Evolutionary conservation across 257 asterid genomes (phyloP), one percentile per base, ranked within the genome.

Genomic region (Dorcoceras hygrometricum): DNA sequence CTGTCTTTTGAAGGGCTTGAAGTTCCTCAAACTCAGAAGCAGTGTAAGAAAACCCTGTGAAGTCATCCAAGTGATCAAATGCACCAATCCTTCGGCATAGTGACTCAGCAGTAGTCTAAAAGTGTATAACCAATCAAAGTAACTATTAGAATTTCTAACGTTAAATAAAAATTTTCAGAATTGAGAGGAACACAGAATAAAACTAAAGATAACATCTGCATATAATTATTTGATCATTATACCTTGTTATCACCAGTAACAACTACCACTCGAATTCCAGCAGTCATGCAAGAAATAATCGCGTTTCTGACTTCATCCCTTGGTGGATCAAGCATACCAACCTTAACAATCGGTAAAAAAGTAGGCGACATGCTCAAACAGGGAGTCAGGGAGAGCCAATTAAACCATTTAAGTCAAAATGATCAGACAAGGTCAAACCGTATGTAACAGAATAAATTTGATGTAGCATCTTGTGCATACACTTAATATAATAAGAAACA

Each of bases 311-410:
- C 99, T 87, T 90, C 97, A 80, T 91, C 96, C 85, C 97, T 87
- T 54, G 99, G 99, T 60, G 99, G 99, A 84, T 94, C 99, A 79
- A 86, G 96, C 99, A 94, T 94, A 69, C 99, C 99, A 86, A 90
- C 95, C 99, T 94, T 79, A 67, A 71, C 70, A 50, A 64, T 61
- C 23, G 62, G 50, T 6, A 67, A 14, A 69, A 77, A 69, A 34
- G 68, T 20, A 39, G 39, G 63, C 57, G 72, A 23, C 43, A 68
- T 46, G 23, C 68, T 58, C 67, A 73, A 62, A 75, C 27, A 58
- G 64, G 18, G 59, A 39, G n/a, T 56, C 50, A 43, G 65, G 8
- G 50, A 60, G 29, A 28, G 63, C 24, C 20, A 58, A 73, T 43
- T 54, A 48, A 61, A 20, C 16, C 63, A 20, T 68, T n/a, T 50